These are phyloP conservation scores for Lepiota venenata DNA, from an alignment of 768 basidiomycete genomes.

Conservation along the genomic window DNA sequence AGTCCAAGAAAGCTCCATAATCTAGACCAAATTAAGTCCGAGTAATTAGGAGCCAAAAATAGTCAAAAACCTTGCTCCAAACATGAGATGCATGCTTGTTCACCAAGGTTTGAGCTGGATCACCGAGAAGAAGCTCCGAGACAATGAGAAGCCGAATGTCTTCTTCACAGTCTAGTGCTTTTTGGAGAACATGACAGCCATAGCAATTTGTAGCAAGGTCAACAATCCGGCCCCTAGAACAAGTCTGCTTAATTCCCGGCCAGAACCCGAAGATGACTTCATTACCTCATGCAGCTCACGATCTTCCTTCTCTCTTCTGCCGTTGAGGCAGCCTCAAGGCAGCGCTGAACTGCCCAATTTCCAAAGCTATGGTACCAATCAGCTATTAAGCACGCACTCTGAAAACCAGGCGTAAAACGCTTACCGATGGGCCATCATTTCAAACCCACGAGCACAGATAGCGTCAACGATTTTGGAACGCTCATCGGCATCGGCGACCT, in stretches of 20 bases:
- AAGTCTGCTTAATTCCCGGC: neutral
- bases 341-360: conserved; percentile 89
- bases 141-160: conserved; percentile 82
- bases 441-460: conserved; percentile 78
- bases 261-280: neutral
- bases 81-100: conserved; percentile 92
- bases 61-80: conserved; percentile 75
- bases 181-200: conserved; percentile 86
- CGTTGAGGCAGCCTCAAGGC: conserved; percentile 75
- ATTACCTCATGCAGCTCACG: conserved; percentile 81
- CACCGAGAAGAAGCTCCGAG: conserved; percentile 78
- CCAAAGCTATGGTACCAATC: conserved; percentile 59
- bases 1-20: conserved; percentile 90
- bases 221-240: conserved; percentile 69
- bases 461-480: conserved; percentile 84
- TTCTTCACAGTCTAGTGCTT: conserved; percentile 88
- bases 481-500: conserved; percentile 77
- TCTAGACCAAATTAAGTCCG: conserved; percentile 34
- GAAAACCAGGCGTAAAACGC: conserved; percentile 7
- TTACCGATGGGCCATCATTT: conserved; percentile 93
- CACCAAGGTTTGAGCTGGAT: conserved; percentile 82
- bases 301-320: conserved; percentile 77
- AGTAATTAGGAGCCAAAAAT: neutral
- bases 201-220: conserved; percentile 89
- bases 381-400: conserved; percentile 6